Base-by-base conservation (phyloP, 1,139 yeast genomes). In the Kodamaea derodonti region DNA sequence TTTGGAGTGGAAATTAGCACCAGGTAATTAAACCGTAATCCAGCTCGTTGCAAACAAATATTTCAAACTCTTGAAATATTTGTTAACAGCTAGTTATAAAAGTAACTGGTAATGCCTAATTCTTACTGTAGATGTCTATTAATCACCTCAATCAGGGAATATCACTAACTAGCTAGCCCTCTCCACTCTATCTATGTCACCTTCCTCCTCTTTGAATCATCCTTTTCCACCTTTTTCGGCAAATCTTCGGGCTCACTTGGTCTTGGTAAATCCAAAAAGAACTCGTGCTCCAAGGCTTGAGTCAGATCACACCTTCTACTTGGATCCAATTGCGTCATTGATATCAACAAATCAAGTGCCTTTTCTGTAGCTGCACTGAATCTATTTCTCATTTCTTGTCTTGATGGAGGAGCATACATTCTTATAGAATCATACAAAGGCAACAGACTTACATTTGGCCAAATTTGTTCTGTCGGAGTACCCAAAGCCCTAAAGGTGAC, bases 401-500 rank as follows among this genome's bases (percentile, higher is more conserved):
- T 70, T 0, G 92, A 73, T 0, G 97, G 97, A 6, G 81, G 81
- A 9, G 97, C 96, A 52, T 85, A 87, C 25, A 81, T 72, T 30
- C 75, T 73, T 41, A 84, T 62, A 10, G 84, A 76, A 47, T 81
- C 79, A 54, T 86, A 92, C 25, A 79, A 68, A 0, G 95, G 94
- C 36, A 92, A 69, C 39, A 77, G 70, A 1, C 90, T 76, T 1
- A 92, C 94, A 33, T 88, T 87, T 0, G 96, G 95, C 99, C 99
- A 92, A 2, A 69, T 79, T 29, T 74, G 80, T 47, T 90, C 96
- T 0, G 95, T 85, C 3, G 99, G 98, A 0, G 98, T 88, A 0
- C 99, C 99, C 43, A 90, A 64, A 0, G 98, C 98, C 49, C 88
- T 76, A 54, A 92, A 90, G 0, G 97, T 92, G 10, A 88, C 84